Percentiles rank a stretch among this genome's conserved stretches.
Conservation (phyloP, 176 grass and related monocot genomes). For the Rhynchospora pubera region DNA sequence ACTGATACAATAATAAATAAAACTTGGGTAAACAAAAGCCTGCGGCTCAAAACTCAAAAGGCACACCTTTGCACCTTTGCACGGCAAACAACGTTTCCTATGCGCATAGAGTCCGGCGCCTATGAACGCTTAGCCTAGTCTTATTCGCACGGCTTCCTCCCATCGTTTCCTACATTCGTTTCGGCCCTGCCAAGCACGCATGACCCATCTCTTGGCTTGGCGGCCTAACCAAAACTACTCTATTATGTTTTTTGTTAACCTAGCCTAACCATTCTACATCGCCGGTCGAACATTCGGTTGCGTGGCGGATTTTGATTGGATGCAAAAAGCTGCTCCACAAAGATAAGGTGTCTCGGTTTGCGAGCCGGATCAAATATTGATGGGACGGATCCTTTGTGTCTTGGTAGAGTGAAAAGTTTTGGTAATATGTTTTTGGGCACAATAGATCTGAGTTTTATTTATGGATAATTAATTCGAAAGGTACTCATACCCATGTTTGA, state of each 20-base stretch:
- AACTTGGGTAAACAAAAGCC: neutral
- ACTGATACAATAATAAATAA: neutral
- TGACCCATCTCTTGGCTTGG: neutral
- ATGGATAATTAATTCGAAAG: neutral
- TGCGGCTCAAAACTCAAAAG: slow-evolving; percentile 3
- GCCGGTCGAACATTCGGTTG: neutral
- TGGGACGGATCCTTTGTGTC: neutral
- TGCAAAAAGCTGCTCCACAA: neutral
- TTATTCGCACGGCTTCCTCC: too few species aligned
- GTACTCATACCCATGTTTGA: neutral
- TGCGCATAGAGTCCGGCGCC: neutral
- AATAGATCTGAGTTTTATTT: neutral
- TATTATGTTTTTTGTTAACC: neutral
- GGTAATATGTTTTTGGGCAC: neutral
- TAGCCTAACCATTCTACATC: neutral
- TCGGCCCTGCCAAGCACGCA: neutral
- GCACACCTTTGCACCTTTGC: neutral
- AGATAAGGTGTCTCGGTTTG: neutral
- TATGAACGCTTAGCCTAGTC: neutral
- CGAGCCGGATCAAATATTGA: neutral
- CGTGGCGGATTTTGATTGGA: neutral
- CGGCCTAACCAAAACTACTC: neutral
- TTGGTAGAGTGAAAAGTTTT: too few species aligned
- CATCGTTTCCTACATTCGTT: neutral
- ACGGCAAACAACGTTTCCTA: neutral